Conservation (phyloP, 2,329 filamentous ascomycete species). For the Lachnellula cervina region DNA sequence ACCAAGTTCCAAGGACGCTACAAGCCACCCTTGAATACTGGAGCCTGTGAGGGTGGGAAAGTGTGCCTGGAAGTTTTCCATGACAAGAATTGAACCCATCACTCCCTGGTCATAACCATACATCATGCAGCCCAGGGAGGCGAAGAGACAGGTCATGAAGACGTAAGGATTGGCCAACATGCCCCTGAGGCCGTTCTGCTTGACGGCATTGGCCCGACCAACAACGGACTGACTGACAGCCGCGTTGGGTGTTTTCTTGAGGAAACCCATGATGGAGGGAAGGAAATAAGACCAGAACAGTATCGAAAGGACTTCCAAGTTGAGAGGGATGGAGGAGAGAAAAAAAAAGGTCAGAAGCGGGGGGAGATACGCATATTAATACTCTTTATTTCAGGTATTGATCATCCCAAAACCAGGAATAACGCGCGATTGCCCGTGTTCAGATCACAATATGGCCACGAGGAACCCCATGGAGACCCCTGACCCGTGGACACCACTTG, state of each 20-base stretch:
- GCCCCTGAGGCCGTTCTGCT: slow-evolving; percentile 35
- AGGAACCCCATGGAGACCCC: slow-evolving; percentile 1
- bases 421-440: too few relatives aligned
- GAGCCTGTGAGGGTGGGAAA: slow-evolving; percentile 32
- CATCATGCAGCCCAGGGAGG: slow-evolving; percentile 26
- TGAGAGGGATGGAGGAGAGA: neutral
- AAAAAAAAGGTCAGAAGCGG: neutral
- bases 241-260: slow-evolving; percentile 4
- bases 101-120: slow-evolving; percentile 35
- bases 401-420: neutral
- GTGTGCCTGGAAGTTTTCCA: slow-evolving; percentile 35
- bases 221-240: slow-evolving; percentile 34
- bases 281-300: neutral
- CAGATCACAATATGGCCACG: neutral
- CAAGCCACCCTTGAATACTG: slow-evolving; percentile 32
- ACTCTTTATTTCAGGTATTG: neutral
- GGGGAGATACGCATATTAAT: neutral
- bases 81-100: slow-evolving; percentile 33
- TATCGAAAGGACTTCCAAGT: neutral
- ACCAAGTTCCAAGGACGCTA: slow-evolving; percentile 33
- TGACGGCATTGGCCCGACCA: slow-evolving; percentile 35
- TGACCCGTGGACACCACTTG: neutral
- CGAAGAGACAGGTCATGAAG: slow-evolving; percentile 34
- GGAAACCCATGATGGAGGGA: neutral
- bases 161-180: slow-evolving; percentile 39